Base-by-base conservation (phyloP, 441 rosid genomes). In the Croton laevigatus region DNA sequence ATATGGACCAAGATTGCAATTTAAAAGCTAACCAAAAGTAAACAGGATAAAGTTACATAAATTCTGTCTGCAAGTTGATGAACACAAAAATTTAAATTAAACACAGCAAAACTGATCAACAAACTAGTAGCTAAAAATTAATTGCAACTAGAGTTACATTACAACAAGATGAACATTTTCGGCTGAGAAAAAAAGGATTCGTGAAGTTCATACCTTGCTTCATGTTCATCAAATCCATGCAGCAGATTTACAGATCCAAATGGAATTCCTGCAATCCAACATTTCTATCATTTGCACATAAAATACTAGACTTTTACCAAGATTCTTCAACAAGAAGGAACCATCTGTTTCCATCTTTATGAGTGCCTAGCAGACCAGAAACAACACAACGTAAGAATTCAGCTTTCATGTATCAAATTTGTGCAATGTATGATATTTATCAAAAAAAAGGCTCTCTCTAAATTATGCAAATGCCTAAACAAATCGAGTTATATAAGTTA, bases 151-250 rank as follows among this genome's bases (percentile, higher is more conserved):
- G 27, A 53, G 57, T 19, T 19, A 53, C 3, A 53, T 53, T 53
- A 19, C n/a, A 45, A 34, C 6, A 32, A 10, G 27, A 27, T 40
- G 5, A 51, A 16, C 22, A 22, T 57, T 48, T 65, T 49, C 34
- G n/a, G 13, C 34, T 42, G 16, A 51, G 38, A 11, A n/a, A 46
- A 17, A 46, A 71, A 44, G 2, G 19, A 54, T 7, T 22, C n/a
- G 7, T 44, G 20, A 16, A 14, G 62, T 71, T 17, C 62, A 79
- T 85, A 81, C 99, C 98, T 89, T 95, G 89, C 97, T 88, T 95
- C 99, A 78, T 93, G 86, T 80, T 88, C 92, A 82, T 95, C 97
- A 79, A 95, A 97, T 70, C 99, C 99, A 49, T 88, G 76, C 88
- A 85, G 69, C 59, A 95, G 81, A 85, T 95, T 95, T 66, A 93